Evolutionary conservation across 108 stramenopile species (phyloP), one percentile per base, ranked within the genome.

Genomic region (Skeletonema menzelii): DNA sequence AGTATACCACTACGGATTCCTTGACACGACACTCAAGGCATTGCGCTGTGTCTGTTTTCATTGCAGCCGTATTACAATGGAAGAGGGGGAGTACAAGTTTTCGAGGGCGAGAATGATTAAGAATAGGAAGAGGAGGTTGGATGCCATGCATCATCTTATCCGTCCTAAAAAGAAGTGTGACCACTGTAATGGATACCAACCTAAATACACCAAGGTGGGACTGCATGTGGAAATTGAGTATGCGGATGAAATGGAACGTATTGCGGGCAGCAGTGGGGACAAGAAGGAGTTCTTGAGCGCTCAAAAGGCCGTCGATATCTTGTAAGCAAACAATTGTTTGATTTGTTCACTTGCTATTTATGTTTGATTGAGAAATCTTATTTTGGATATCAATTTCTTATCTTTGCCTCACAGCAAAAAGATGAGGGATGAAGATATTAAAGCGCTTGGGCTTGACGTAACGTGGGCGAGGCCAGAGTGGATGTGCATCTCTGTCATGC

Each of bases 1-100:
- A 19, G 97, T 99, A 38, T 99, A 96, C 71, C 99, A 99, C 74
- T 86, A 94, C 66, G 99, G 99, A 30, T 98, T 97, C 65, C 71
- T 99, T 66, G 87, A 97, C 64, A 80, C 87, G 8, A 90, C 87
- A 7, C 76, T 98, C 35, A 96, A 95, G 83, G 79, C 95, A 8
- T 75, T 98, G 70, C 83, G 97, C 6, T 99, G 97, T 75, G 94
- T 99, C 6, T 99, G 98, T 81, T 97, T 87, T 77, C 88, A 96
- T 74, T 98, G 97, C 78, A 86, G 86, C 32, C 82, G 91, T 28
- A 82, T 99, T 34, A 76, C 89, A 27, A 88, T 89, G 73, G 63
- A 85, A 58, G 88, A 92, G 15, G 84, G 88, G 59, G 93, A 94
- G 71, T 96, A 87, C 77, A 93, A 95, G 78, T 93, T 86, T 61